Conservation (phyloP, 768 basidiomycete genomes). For the Collybiopsis luxurians region DNA sequence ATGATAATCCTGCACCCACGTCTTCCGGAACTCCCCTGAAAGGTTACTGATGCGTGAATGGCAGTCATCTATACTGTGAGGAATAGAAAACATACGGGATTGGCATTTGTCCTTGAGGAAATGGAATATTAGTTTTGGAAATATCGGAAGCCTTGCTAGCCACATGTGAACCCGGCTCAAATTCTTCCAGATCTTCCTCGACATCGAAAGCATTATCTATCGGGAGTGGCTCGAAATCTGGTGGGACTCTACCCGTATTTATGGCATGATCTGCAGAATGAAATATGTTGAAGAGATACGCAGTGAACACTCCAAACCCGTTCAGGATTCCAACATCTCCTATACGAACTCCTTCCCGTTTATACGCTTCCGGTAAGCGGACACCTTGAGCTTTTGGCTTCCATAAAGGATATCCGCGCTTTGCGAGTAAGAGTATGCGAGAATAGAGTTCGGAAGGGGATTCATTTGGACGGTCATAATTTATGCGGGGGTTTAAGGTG, state of each 20-base stretch:
- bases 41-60: too few species aligned
- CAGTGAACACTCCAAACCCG: conserved; percentile 23
- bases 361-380: conserved; percentile 11
- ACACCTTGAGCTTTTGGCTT: conserved; percentile 19
- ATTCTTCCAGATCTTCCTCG: background rate
- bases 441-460: conserved; percentile 14
- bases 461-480: too few species aligned
- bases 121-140: too few species aligned
- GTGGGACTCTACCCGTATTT: conserved; percentile 22
- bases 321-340: conserved; percentile 29
- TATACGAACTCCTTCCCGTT: conserved; percentile 20
- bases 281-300: conserved; percentile 28
- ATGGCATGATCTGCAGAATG: conserved; percentile 16
- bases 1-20: too few species aligned
- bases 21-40: too few species aligned
- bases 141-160: background rate
- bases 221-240: conserved; percentile 13
- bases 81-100: too few species aligned
- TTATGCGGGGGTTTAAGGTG: too few species aligned
- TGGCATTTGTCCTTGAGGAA: too few species aligned
- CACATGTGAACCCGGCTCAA: background rate
- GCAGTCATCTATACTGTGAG: too few species aligned
- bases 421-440: conserved; percentile 12
- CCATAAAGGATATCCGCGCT: conserved; percentile 24
- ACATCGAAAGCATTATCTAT: conserved; percentile 3